Evolutionary conservation across 2,329 filamentous ascomycete genomes (phyloP).

Genomic region (Penicillium polonicum): DNA sequence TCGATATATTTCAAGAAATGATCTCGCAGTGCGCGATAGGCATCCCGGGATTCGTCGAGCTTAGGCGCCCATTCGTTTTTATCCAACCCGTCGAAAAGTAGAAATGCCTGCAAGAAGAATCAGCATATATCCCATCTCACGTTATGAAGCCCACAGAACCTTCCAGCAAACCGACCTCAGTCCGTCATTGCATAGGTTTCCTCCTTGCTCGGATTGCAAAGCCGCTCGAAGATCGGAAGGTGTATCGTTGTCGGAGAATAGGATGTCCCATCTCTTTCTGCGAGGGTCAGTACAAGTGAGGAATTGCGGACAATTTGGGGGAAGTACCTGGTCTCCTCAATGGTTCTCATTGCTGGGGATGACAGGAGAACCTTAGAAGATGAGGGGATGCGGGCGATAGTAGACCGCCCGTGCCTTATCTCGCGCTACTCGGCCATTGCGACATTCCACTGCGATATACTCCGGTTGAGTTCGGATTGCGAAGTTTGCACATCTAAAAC

Average conservation of each 20-base stretch:
- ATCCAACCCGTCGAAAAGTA: constrained; percentile 70
- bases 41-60: constrained; percentile 66
- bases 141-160: constrained; percentile 46
- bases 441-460: constrained; percentile 17
- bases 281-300: constrained; percentile 7
- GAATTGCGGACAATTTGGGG: not conserved
- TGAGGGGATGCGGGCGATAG: constrained; percentile 23
- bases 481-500: not conserved
- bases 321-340: constrained; percentile 55
- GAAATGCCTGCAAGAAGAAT: constrained; percentile 61
- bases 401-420: constrained; percentile 26
- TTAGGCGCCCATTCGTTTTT: constrained; percentile 66
- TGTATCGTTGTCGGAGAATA: constrained; percentile 54
- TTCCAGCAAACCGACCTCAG: constrained; percentile 92
- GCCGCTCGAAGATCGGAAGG: constrained; percentile 63
- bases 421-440: constrained; percentile 10
- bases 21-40: constrained; percentile 69
- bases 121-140: constrained; percentile 18
- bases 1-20: constrained; percentile 80
- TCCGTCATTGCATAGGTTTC: constrained; percentile 67
- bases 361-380: constrained; percentile 9
- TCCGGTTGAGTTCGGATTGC: not conserved
- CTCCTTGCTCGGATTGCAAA: constrained; percentile 58
- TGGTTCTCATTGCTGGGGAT: constrained; percentile 49
- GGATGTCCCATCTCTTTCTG: constrained; percentile 68